Evolutionary conservation across 148 eudicot species (phyloP), one percentile per base, ranked within the genome.

Genomic region (Rhododendron williamsianum): DNA sequence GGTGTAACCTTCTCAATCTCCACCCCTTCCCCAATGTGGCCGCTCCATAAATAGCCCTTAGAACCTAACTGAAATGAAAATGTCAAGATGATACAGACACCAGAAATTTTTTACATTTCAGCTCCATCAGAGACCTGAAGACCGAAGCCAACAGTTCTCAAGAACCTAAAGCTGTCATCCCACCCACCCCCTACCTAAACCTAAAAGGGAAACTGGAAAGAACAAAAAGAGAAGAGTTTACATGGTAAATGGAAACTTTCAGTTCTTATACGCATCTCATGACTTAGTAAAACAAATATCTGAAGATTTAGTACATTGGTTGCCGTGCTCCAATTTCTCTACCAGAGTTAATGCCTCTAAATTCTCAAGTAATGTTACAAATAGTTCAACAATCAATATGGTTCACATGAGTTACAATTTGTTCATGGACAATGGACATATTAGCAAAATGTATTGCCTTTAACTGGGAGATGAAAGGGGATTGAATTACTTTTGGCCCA

Each of bases 101-200:
- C 33, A 72, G 76, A 72, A 33, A 33, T 0, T 72, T 72, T 56
- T 56, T 18, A 56, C 65, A 72, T 25, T 54, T 72, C 38, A 71
- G 38, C 76, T 71, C 38, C 38, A 71, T 71, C 35, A 71, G 36
- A 71, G 76, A 71, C 36, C 76, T 27, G 6, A 71, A 27, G 76
- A 3, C 30, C 76, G 2, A 71, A 71, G 36, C 36, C 76, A 25
- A 71, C 76, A 71, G 16, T 71, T 12, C 76, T 71, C 76, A 30
- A 11, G 76, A 71, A 71, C 16, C 8, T 71, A 13, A 71, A 12
- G 6, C 76, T 21, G 30, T 63, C 76, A 71, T 30, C 76, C 6
- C 76, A 71, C 76, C 76, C 76, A 25, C 35, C 76, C 76, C 76
- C 76, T 12, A 71, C 38, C 76, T 27, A 71, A 71, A 71, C 76